Evolutionary conservation across 768 basidiomycete genomes (phyloP), one percentile per base, ranked within the genome.

Genomic region (Termitomyces sp.): DNA sequence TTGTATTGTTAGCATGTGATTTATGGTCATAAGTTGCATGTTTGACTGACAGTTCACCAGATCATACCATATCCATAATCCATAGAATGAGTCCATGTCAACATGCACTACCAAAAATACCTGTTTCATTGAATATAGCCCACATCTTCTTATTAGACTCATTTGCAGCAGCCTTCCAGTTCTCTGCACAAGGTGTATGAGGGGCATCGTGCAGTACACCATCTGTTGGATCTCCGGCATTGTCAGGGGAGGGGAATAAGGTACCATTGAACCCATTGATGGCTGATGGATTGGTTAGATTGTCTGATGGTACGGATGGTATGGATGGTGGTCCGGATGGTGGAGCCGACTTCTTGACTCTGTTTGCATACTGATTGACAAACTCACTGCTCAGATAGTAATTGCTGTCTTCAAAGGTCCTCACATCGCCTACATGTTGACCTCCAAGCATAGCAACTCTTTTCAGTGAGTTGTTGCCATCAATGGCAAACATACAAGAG

Each of bases 31-130:
- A 24, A 28, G n/a, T n/a, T n/a, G n/a, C 6, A 13, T 28, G 3
- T 0, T n/a, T 30, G n/a, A 69, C 73, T 57, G 63, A 75, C 75
- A 76, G 55, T 57, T 76, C 72, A 1, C 74, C 72, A 51, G 68
- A 72, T 13, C 48, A 41, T 8, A 73, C 49, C 71, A 75, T 72
- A 54, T 76, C 74, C 1, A 57, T 59, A 0, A 73, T 43, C 45
- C 62, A 62, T 3, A 70, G 51, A 26, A 70, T 59, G 0, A 72
- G 63, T 6, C 70, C 70, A 64, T 76, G 73, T 2, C 64, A 57
- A 51, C 74, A 76, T 3, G 66, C 66, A 57, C 61, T 55, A 0
- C 70, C 66, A 57, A 79, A 78, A 6, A 75, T 60, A 0, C 78
- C 75, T 0, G 71, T 70, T 63, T 76, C 70, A 2, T 72, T 58